Base-by-base conservation (phyloP, 2,329 filamentous ascomycete genomes). In the Phaeomoniella chlamydospora region DNA sequence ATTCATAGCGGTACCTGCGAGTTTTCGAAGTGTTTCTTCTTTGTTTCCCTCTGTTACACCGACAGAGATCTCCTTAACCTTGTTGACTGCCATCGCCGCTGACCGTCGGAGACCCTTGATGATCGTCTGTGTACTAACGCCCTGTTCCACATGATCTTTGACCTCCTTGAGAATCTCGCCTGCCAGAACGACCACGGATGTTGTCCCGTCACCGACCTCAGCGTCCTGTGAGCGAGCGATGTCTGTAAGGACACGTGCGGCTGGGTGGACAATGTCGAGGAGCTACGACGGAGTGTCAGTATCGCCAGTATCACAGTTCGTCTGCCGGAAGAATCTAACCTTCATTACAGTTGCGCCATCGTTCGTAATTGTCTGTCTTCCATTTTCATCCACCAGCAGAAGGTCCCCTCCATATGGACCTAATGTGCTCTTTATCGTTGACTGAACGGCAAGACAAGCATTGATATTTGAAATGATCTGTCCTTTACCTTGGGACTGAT, bases 301-400 rank as follows among this genome's bases (percentile, higher is more conserved):
- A 33, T 44, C 38, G 34, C n/a, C n/a, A n/a, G n/a, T n/a, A n/a
- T n/a, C n/a, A n/a, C n/a, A n/a, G 32, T 35, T 41, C 18, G 40
- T 37, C 33, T 29, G 36, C 35, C 15, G 29, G 16, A 35, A 18
- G 34, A 15, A 18, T 13, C 61, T 49, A 58, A 85, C 83, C 78
- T 94, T 96, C 90, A 98, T 98, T 42, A 96, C 90, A 35, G 90
- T 98, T 34, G 90, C 90, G 55, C 90, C 90, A 66, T 98, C 90
- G 64, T 98, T 98, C 50, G 90, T 98, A 57, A 98, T 96, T 37
- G 90, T 98, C 66, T 94, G 86, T 60, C 67, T 79, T 59, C 90
- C 90, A 69, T 94, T 94, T 60, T 77, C 79, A 62, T 96, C 90
- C 38, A 96, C 88, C 64, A 98, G 79, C 58, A 98, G 71, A 57